Evolutionary conservation across 345 rosid species (phyloP), one percentile per base, ranked within the genome.

Genomic region (Acer yangbiense): DNA sequence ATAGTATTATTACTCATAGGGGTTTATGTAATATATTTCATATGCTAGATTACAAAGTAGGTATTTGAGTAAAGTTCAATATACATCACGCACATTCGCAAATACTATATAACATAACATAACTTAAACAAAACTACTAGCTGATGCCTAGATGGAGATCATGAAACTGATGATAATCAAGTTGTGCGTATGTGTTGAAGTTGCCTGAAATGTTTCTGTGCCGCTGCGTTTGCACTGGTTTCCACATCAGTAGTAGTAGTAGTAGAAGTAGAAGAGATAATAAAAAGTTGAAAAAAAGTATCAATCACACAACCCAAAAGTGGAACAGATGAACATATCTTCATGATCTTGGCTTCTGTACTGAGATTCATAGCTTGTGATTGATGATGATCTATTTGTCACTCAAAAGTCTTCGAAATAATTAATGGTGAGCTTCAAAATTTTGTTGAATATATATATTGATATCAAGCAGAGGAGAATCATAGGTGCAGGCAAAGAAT

Each of bases 121-220:
- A 23, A 23, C 25, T 23, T 43, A 43, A 6, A 43, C 46, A 43
- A 43, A 43, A 43, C 46, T 43, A 43, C 46, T 43, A 43, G 9
- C 9, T 43, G 46, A 32, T 32, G 35, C 35, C 35, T 43, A 7
- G 46, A 43, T 43, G 46, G 9, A 43, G 46, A 43, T 7, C 46
- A 43, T 8, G 44, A 41, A 41, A 41, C 44, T 41, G 12, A 44
- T 44, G 2, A 44, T 44, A 13, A 10, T 69, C 65, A 61, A 76
- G 83, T 54, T 23, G 44, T 61, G 1, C 76, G 80, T 65, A 83
- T 43, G 14, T 73, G 85, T 68, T 79, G 83, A 46, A 72, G 17
- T 57, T 79, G 80, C 50, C 14, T 61, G 70, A 83, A 83, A 65
- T 83, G 85, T n/a, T 76, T 72, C 63, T 83, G 78, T 71, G 85